Conservation (phyloP, 768 basidiomycete genomes). For the Steccherinum ochraceum region DNA sequence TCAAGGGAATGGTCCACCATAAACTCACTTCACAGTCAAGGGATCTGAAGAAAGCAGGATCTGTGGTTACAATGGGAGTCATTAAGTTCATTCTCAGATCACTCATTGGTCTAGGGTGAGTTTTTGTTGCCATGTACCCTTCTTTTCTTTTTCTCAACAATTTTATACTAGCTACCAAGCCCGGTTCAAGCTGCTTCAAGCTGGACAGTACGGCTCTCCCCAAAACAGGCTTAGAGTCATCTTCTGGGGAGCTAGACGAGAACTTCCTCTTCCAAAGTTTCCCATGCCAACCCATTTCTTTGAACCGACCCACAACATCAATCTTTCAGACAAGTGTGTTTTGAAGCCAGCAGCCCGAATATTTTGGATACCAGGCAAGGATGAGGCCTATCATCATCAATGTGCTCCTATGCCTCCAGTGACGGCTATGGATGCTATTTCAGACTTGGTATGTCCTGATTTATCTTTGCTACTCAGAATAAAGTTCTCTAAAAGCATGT, state of each 20-base stretch:
- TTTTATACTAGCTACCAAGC: constrained; percentile 53
- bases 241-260: constrained; percentile 59
- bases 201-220: constrained; percentile 66
- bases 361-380: background rate
- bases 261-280: constrained; percentile 50
- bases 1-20: constrained; percentile 51
- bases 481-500: no score
- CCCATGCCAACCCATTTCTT: constrained; percentile 59
- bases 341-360: constrained; percentile 37
- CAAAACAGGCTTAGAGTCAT: constrained; percentile 64
- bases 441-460: constrained; percentile 53
- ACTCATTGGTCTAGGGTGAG: constrained; percentile 59
- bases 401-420: constrained; percentile 54
- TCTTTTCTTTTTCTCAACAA: constrained; percentile 8
- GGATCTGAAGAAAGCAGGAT: constrained; percentile 25
- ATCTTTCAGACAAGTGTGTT: constrained; percentile 37
- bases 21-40: constrained; percentile 35
- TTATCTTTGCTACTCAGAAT: no score
- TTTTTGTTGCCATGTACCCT: background rate
- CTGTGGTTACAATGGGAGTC: constrained; percentile 43
- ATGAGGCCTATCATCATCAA: constrained; percentile 6
- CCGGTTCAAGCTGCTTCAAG: constrained; percentile 57
- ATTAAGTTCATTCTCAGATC: constrained; percentile 61
- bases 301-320: constrained; percentile 25
- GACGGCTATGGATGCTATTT: constrained; percentile 59